phyloP scores from a whole-genome alignment of 208 protist genomes.

The Acanthamoeba sp. region DNA sequence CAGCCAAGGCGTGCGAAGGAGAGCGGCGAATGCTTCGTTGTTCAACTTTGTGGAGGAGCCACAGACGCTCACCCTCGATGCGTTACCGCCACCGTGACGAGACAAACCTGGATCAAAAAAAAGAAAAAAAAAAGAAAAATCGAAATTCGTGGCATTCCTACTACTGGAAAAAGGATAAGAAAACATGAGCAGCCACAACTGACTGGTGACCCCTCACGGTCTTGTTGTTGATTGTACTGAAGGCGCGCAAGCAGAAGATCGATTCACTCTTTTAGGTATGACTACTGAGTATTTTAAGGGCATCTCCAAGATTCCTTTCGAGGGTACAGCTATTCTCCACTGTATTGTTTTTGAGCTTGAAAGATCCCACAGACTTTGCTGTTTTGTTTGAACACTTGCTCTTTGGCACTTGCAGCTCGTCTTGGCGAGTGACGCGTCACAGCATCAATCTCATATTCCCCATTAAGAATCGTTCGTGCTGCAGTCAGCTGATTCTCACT shows the following conservation, averaged over 20 bases:
- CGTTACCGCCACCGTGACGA: too few species aligned
- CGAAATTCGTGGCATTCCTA: too few species aligned
- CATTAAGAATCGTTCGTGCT: too few species aligned
- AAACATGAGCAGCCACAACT: too few species aligned
- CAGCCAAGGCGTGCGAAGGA: neutral
- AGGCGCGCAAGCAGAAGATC: neutral
- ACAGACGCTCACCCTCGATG: too few species aligned
- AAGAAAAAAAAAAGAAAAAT: too few species aligned
- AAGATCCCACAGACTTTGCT: neutral
- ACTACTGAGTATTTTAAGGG: conserved; percentile 10
- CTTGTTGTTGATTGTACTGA: neutral
- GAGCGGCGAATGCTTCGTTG: too few species aligned
- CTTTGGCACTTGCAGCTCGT: neutral
- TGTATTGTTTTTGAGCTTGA: neutral
- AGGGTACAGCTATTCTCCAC: neutral
- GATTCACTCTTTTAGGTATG: neutral
- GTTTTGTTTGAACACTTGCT: neutral
- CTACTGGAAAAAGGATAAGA: too few species aligned
- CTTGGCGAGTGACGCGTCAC: too few species aligned
- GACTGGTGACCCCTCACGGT: neutral
- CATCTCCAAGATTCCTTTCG: conserved; percentile 55
- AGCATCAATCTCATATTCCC: neutral
- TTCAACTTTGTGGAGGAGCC: too few species aligned
- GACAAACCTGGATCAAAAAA: too few species aligned
- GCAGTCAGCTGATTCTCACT: too few species aligned